A percentile compares a stretch with the other conserved stretches of the same genome.
These are phyloP conservation scores for Rhododendron vialii DNA, from an alignment of 148 eudicot species.

Conservation along the genomic window DNA sequence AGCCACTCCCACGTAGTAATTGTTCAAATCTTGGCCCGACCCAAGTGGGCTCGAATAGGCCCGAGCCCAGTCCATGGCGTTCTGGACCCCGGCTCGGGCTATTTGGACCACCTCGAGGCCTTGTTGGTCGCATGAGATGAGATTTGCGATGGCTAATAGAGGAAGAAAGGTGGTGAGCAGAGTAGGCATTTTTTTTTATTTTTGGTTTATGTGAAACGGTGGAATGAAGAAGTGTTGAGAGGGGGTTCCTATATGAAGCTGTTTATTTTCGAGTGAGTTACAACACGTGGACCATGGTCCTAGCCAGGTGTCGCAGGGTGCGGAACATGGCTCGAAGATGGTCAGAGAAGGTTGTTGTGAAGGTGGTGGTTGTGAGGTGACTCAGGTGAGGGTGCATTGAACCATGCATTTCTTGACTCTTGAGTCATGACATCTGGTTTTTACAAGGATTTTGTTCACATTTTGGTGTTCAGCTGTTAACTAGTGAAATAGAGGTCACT, in stretches of 20 bases:
- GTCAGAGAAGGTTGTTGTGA: not conserved
- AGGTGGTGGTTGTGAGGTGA: not conserved
- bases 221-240: not conserved
- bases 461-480: not conserved
- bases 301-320: not conserved
- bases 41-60: not conserved
- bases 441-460: not conserved
- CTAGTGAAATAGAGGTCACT: not conserved
- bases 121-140: conserved; percentile 14
- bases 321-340: not conserved
- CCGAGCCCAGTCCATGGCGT: conserved; percentile 33
- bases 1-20: conserved; percentile 12
- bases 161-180: conserved; percentile 19
- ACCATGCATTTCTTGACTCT: not conserved
- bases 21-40: not conserved
- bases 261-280: not conserved
- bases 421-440: not conserved
- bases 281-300: conserved; percentile 4
- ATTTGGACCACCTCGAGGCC: conserved; percentile 26
- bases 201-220: not conserved
- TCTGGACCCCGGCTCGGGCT: conserved; percentile 34
- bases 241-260: not conserved
- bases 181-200: conserved; percentile 11
- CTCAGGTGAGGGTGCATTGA: not conserved
- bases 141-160: conserved; percentile 13